Evolutionary conservation across 306 rosid species (phyloP).

Genomic region (Cajanus cajan): DNA sequence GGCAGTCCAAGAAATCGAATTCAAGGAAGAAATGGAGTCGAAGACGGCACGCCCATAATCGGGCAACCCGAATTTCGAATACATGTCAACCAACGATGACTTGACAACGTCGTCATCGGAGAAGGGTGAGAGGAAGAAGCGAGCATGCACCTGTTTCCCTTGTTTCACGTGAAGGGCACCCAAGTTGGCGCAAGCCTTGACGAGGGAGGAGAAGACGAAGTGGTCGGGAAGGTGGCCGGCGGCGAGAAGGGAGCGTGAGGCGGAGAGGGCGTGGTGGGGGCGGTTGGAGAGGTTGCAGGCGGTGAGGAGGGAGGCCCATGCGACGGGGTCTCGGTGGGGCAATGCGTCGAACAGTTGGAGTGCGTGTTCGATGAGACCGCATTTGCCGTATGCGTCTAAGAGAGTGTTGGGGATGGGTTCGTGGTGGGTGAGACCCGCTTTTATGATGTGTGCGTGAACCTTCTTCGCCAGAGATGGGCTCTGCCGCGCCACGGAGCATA

Average conservation of each 20-base stretch:
- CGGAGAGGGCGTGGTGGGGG: conserved; percentile 48
- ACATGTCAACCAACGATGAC: conserved; percentile 83
- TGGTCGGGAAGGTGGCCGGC: conserved; percentile 62
- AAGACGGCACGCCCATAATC: conserved; percentile 62
- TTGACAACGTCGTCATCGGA: conserved; percentile 65
- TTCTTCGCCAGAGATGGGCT: conserved; percentile 35
- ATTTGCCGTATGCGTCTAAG: conserved; percentile 53
- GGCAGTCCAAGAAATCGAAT: conserved; percentile 68
- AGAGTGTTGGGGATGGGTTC: conserved; percentile 68
- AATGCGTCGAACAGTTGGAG: conserved; percentile 65
- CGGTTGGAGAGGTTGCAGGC: conserved; percentile 66
- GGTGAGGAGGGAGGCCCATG: conserved; percentile 81
- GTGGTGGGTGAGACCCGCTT: conserved; percentile 44
- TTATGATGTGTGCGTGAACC: conserved; percentile 63
- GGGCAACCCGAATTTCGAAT: conserved; percentile 60
- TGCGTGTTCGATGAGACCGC: conserved; percentile 57
- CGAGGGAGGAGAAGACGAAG: conserved; percentile 69
- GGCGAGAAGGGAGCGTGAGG: conserved; percentile 44
- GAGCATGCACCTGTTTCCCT: conserved; percentile 72
- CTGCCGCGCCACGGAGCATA: conserved; percentile 46
- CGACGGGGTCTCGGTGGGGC: conserved; percentile 55
- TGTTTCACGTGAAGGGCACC: conserved; percentile 41
- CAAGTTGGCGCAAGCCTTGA: conserved; percentile 63
- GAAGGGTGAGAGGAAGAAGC: conserved; percentile 56
- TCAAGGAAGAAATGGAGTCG: conserved; percentile 48